Evolutionary conservation across 2,329 filamentous ascomycete genomes (phyloP), one percentile per base, ranked within the genome.

Genomic region (Nemania sp.): DNA sequence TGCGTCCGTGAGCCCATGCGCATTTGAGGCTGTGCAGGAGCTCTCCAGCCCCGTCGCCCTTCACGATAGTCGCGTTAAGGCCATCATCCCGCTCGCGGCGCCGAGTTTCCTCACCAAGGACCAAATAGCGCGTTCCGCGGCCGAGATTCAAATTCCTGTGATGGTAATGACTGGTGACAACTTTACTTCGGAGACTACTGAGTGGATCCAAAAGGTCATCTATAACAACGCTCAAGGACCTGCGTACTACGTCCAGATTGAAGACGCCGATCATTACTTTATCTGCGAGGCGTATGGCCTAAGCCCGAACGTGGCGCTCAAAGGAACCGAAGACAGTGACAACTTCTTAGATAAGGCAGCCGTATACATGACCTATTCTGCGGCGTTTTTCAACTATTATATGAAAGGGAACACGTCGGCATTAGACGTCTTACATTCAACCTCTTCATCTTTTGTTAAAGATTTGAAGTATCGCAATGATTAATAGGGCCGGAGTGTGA

Each of bases 131-230:
- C 66, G 68, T 26, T 68, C 66, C 11, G 66, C 68, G 20, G 66
- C 66, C 15, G 54, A 64, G 43, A 47, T 70, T 8, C 64, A 49
- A 15, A 43, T 68, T 32, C 68, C 68, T n/a, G 55, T 66, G 27
- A 70, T 70, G 68, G 55, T 64, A 3, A 61, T 70, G 62, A 70
- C 59, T 2, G 68, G 68, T 26, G 68, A 70, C 52, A 70, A 70
- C 54, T 56, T 55, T 26, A 70, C 67, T 1, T 62, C 67, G 6
- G 67, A 70, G 53, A 70, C 67, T 3, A 70, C 67, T 18, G 53
- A 59, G 24, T 70, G 60, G 64, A 60, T 70, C 4, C 67, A 70
- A 24, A 51, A 60, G 43, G 62, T 53, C 13, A 58, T 68, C 51
- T 64, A 68, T 22, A 45, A 62, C 0, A 62, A 66, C 29, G 51